Evolutionary conservation across 306 rosid genomes (phyloP).

Genomic region (Trichosanthes cucumerina): DNA sequence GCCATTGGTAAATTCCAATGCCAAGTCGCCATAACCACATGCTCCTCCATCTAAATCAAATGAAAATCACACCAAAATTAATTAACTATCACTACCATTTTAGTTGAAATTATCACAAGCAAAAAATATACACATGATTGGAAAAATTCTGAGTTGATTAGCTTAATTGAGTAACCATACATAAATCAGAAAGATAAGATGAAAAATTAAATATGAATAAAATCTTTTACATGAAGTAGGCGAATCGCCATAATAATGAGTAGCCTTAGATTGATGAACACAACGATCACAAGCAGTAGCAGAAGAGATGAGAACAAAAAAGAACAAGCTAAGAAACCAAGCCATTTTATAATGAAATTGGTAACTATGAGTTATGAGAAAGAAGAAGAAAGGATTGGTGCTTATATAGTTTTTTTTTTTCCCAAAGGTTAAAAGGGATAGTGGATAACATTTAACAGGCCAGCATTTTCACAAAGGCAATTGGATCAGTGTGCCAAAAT

Average conservation of each 20-base stretch:
- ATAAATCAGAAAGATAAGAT: too few relatives aligned
- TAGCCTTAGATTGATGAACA: constrained; percentile 3
- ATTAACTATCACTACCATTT: constrained; percentile 28
- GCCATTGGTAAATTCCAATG: constrained; percentile 38
- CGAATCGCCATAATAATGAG: background rate
- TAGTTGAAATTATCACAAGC: background rate
- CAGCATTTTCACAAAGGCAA: background rate
- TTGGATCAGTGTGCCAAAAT: background rate
- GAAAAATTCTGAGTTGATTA: background rate
- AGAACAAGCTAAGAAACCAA: background rate
- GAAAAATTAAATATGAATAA: background rate
- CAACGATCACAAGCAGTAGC: background rate
- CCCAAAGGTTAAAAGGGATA: too few relatives aligned
- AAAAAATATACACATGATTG: too few relatives aligned
- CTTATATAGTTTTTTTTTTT: background rate
- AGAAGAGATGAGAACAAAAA: background rate
- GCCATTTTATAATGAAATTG: background rate
- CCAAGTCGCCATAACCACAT: constrained; percentile 71
- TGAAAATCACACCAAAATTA: background rate
- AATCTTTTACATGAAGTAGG: background rate
- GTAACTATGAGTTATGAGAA: background rate
- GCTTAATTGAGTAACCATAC: background rate
- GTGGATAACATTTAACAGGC: too few relatives aligned
- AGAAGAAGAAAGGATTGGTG: background rate
- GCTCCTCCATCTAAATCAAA: constrained; percentile 57